phyloP scores from a whole-genome alignment of 2,329 filamentous ascomycete species.

The Conoideocrella luteorostrata region DNA sequence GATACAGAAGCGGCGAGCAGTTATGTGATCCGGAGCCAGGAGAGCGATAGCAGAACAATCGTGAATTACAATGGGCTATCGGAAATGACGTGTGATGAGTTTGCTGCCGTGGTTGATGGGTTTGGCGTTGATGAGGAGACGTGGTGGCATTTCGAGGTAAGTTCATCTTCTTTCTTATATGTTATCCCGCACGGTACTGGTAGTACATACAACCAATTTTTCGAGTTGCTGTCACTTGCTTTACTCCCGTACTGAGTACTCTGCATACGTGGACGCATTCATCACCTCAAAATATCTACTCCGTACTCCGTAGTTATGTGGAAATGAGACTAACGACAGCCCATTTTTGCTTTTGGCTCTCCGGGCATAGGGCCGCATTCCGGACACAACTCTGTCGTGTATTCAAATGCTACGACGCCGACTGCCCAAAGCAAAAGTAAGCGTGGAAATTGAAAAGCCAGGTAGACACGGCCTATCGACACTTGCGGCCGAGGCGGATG shows the following conservation, averaged over 20 bases:
- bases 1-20: slow-evolving; percentile 55
- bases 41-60: slow-evolving; percentile 58
- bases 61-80: slow-evolving; percentile 63
- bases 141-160: slow-evolving; percentile 71
- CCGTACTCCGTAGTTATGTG: too few species aligned
- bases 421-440: slow-evolving; percentile 45
- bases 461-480: slow-evolving; percentile 50
- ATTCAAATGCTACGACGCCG: slow-evolving; percentile 47
- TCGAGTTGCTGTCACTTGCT: too few species aligned
- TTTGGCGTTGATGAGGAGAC: slow-evolving; percentile 30
- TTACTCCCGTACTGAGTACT: too few species aligned
- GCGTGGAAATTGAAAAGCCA: slow-evolving; percentile 69
- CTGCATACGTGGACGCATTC: too few species aligned
- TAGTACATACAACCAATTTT: too few species aligned
- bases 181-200: too few species aligned
- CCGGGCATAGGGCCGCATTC: slow-evolving; percentile 52
- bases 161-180: slow-evolving; percentile 9
- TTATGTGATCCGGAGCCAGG: slow-evolving; percentile 59
- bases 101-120: slow-evolving; percentile 35
- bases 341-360: not conserved
- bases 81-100: slow-evolving; percentile 62
- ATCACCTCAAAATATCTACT: too few species aligned
- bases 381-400: slow-evolving; percentile 53
- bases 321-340: slow-evolving; percentile 3
- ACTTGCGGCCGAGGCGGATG: slow-evolving; percentile 56